Evolutionary conservation across 2,329 filamentous ascomycete genomes (phyloP).

Genomic region (Monilinia fructicola): DNA sequence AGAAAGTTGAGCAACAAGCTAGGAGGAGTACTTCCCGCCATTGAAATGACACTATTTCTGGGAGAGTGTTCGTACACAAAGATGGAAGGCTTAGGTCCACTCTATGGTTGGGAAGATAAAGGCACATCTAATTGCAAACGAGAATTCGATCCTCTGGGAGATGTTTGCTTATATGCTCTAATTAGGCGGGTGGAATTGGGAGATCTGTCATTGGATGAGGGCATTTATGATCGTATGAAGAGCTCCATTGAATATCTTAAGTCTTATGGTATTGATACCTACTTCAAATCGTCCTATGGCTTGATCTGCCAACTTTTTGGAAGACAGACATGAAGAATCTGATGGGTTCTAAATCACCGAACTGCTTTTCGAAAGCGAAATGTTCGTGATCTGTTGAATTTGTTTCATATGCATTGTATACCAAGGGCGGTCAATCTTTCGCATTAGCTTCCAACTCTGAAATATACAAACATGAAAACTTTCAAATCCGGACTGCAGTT

Average conservation of each 20-base stretch:
- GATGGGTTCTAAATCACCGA: too few relatives aligned
- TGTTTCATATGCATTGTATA: too few relatives aligned
- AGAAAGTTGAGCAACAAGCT: neutral
- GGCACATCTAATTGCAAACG: neutral
- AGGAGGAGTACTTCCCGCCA: neutral
- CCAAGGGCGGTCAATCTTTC: too few relatives aligned
- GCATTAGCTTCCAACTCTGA: too few relatives aligned
- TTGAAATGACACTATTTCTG: neutral
- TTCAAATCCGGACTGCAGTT: too few relatives aligned
- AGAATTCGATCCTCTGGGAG: neutral
- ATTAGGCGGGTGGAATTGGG: neutral
- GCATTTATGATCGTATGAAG: neutral
- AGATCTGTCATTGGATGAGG: neutral
- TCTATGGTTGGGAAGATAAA: neutral
- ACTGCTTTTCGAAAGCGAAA: too few relatives aligned
- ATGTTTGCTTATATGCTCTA: neutral
- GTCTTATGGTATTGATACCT: neutral
- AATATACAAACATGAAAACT: too few relatives aligned
- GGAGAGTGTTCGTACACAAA: conserved; percentile 8
- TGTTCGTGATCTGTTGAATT: too few relatives aligned
- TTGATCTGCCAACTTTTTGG: neutral
- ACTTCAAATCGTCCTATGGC: neutral
- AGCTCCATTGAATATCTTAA: neutral
- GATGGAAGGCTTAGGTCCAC: neutral
- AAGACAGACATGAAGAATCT: neutral